Evolutionary conservation across 2,329 filamentous ascomycete genomes (phyloP).

Genomic region (Aspergillus neoniger): DNA sequence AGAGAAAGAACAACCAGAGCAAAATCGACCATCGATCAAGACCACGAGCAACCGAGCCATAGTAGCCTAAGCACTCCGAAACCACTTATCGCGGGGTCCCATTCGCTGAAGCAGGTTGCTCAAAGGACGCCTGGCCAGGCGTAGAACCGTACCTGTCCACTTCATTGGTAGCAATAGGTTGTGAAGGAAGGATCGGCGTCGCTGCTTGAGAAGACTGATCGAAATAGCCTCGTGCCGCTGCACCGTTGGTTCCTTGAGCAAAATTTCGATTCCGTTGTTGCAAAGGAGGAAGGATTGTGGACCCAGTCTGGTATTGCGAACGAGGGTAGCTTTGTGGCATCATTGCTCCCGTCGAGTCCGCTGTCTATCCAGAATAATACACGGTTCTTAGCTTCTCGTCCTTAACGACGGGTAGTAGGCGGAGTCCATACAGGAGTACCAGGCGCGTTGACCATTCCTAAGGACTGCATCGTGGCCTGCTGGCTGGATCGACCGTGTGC

Average conservation of each 20-base stretch:
- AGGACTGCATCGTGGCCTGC: conserved; percentile 40
- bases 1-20: conserved; percentile 3
- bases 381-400: conserved; percentile 32
- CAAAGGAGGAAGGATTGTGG: conserved; percentile 39
- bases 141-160: conserved; percentile 35
- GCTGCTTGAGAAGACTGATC: conserved; percentile 35
- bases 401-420: conserved; percentile 25
- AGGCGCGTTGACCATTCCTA: conserved; percentile 41
- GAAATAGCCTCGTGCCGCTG: conserved; percentile 32
- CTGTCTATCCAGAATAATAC: conserved; percentile 32
- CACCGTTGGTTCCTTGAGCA: conserved; percentile 33
- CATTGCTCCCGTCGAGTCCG: conserved; percentile 40
- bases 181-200: conserved; percentile 40
- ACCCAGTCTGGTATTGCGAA: conserved; percentile 35
- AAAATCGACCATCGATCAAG: conserved; percentile 7
- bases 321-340: conserved; percentile 40
- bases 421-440: conserved; percentile 41
- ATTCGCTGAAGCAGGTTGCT: conserved; percentile 34
- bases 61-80: conserved; percentile 16
- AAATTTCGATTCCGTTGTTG: conserved; percentile 37
- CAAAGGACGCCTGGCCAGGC: conserved; percentile 30
- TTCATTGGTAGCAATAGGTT: conserved; percentile 33
- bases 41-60: conserved; percentile 18
- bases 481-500: conserved; percentile 36
- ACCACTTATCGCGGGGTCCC: conserved; percentile 34